phyloP scores from a whole-genome alignment of 768 basidiomycete species.

The Agaricus bisporus region DNA sequence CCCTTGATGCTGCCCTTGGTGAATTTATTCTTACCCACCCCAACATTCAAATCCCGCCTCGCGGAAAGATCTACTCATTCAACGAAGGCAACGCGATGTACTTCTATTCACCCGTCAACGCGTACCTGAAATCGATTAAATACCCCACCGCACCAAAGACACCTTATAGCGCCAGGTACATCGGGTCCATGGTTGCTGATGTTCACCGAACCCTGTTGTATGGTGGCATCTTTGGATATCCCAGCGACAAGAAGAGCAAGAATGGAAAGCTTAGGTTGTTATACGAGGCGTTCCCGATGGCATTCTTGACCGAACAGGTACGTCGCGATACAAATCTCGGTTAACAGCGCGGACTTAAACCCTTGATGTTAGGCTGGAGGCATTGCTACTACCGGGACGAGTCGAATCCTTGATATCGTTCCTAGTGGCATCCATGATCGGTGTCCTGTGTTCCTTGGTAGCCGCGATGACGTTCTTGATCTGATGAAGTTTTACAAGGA shows the following conservation, averaged over 20 bases:
- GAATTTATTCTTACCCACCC: conserved; percentile 99
- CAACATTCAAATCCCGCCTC: conserved; percentile 86
- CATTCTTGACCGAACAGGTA: conserved; percentile 89
- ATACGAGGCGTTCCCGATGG: conserved; percentile 99
- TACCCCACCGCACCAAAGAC: conserved; percentile 71
- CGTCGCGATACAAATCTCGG: conserved; percentile 10
- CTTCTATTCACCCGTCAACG: conserved; percentile 75
- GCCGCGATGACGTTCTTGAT: conserved; percentile 89
- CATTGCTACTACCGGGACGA: conserved; percentile 91
- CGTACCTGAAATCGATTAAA: conserved; percentile 90
- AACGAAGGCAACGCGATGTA: conserved; percentile 98
- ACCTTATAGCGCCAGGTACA: conserved; percentile 90
- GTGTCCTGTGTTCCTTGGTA: conserved; percentile 89
- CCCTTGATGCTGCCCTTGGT: conserved; percentile 89
- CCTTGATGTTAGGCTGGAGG: conserved; percentile 72
- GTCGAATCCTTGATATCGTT: conserved; percentile 87
- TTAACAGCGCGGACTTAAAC: background rate
- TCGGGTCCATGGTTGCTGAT: conserved; percentile 99
- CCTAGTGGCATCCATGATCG: conserved; percentile 87
- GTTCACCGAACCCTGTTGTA: conserved; percentile 95
- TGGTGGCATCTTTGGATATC: conserved; percentile 98
- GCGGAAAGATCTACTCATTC: conserved; percentile 99
- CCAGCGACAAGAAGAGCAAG: conserved; percentile 97
- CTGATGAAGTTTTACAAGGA: conserved; percentile 80
- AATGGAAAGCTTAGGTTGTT: conserved; percentile 89